phyloP scores from a whole-genome alignment of 176 grass and related monocot genomes.

The Secale cereale region DNA sequence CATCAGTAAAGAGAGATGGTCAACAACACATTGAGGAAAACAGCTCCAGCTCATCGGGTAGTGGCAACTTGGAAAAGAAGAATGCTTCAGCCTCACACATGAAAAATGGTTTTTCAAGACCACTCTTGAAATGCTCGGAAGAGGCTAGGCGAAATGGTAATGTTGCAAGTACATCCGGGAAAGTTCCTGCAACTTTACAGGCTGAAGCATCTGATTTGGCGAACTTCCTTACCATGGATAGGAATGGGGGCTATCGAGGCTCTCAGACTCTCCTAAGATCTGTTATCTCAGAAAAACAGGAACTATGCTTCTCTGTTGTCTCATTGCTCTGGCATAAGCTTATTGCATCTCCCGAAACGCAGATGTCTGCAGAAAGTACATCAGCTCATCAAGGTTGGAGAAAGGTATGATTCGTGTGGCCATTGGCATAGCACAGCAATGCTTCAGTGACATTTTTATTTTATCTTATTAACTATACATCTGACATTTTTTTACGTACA shows the following conservation, averaged over 20 bases:
- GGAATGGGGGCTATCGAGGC: constrained; percentile 75
- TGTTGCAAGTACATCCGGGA: constrained; percentile 68
- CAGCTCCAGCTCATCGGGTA: constrained; percentile 30
- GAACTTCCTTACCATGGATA: constrained; percentile 95
- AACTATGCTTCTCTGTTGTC: constrained; percentile 95
- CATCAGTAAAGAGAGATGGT: constrained; percentile 54
- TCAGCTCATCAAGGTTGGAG: constrained; percentile 99
- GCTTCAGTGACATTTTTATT: background rate
- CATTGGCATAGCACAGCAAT: constrained; percentile 5
- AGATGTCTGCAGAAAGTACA: constrained; percentile 98
- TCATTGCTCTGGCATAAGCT: constrained; percentile 95
- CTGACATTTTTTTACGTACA: constrained; percentile 16
- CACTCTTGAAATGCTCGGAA: constrained; percentile 48
- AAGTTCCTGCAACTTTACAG: constrained; percentile 65
- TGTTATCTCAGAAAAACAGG: constrained; percentile 91
- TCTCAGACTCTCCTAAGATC: constrained; percentile 77
- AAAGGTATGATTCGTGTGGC: constrained; percentile 55
- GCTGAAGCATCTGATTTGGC: constrained; percentile 92
- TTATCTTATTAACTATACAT: constrained; percentile 16
- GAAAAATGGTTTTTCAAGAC: constrained; percentile 46
- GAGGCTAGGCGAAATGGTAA: constrained; percentile 40
- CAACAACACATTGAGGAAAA: constrained; percentile 37
- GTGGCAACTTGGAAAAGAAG: constrained; percentile 35
- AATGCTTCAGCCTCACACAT: constrained; percentile 44
- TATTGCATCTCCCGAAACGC: constrained; percentile 88